Base-by-base conservation (phyloP, 2,329 filamentous ascomycete genomes). In the Diaporthe eres region DNA sequence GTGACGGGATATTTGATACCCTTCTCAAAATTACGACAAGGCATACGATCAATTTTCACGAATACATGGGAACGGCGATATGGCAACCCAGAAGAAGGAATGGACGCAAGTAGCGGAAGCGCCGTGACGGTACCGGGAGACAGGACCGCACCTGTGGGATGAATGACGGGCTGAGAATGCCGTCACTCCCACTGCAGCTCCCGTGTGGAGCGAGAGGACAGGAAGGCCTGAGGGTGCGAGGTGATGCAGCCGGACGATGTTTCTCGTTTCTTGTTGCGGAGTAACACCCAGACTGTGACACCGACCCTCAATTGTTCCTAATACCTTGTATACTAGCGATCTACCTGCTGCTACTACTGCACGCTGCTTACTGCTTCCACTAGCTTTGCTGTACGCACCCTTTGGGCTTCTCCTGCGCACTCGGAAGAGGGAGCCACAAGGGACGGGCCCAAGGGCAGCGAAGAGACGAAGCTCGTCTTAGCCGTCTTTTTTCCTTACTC, bases 321-420 rank as follows among this genome's bases (percentile, higher is more conserved):
- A 61, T 72, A 65, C 75, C 67, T 72, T 51, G 57, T 72, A 76
- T 75, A 61, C 75, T 49, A 76, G 75, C 75, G 75, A 76, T 76
- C 53, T 75, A 72, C 57, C 58, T 70, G 58, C 74, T 75, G 71
- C 67, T 49, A 55, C 58, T 75, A 60, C 44, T 61, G 72, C 68
- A 70, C 68, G 67, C 71, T 73, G 58, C 60, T 71, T 72, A 39
- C 75, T 75, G 72, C 53, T 67, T 39, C 31, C 31, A 72, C 42
- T 53, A 47, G 68, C 28, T 49, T 31, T 65, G 47, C 53, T 47
- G 28, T 49, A 49, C 28, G 58, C 61, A 42, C 10, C 28, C 51
- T 37, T 28, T 42, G n/a, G 22, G 47, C 13, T 47, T 61, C 44
- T 57, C 51, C 53, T 25, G 34, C 57, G 34, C 58, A 39, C 49